Conservation (phyloP, 768 basidiomycete species). For the Rhodocollybia butyracea region DNA sequence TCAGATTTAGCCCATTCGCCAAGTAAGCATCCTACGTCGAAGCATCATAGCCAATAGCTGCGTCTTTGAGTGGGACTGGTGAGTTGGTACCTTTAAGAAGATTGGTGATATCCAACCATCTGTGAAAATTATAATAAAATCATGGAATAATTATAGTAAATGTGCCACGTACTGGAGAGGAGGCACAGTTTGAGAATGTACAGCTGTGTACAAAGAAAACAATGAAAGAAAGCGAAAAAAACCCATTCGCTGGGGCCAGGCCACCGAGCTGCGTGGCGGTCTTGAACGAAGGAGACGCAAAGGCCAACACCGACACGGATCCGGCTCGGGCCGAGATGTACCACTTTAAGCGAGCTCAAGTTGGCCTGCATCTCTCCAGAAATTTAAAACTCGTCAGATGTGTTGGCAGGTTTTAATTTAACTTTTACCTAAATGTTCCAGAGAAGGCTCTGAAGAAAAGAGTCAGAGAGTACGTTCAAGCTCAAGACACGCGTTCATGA, state of each 20-base stretch:
- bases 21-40: conserved; percentile 26
- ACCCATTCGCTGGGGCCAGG: conserved; percentile 25
- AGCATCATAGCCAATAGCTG: conserved; percentile 64
- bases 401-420: too few species aligned
- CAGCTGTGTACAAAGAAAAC: conserved; percentile 8
- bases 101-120: conserved; percentile 67
- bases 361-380: too few species aligned
- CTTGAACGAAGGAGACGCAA: conserved; percentile 1
- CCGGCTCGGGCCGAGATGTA: too few species aligned
- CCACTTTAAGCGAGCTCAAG: too few species aligned
- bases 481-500: too few species aligned
- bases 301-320: too few species aligned
- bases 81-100: conserved; percentile 50
- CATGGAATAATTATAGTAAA: conserved; percentile 20
- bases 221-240: conserved; percentile 24
- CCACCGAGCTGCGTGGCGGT: conserved; percentile 9
- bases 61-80: conserved; percentile 66
- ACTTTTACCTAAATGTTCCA: too few species aligned
- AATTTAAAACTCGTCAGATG: too few species aligned
- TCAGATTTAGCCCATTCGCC: neutral
- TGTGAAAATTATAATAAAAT: conserved; percentile 28
- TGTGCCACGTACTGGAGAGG: conserved; percentile 44
- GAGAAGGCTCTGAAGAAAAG: too few species aligned
- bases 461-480: too few species aligned
- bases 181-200: conserved; percentile 32